A percentile compares a stretch with the other conserved stretches of the same genome.
Conservation (phyloP, 2,329 filamentous ascomycete species). For the Coniochaeta prunicola region DNA sequence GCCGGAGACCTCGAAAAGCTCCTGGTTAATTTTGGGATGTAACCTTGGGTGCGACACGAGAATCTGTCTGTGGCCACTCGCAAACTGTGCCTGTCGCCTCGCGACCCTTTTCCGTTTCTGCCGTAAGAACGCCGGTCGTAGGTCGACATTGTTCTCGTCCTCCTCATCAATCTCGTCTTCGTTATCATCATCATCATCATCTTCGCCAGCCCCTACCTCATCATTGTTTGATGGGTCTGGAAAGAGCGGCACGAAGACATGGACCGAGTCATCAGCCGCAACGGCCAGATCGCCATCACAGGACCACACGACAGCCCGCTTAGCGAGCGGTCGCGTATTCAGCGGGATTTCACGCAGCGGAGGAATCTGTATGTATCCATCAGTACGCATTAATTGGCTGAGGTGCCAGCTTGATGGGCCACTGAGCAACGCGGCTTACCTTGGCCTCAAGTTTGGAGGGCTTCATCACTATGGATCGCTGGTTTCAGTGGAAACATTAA, state of each 20-base stretch:
- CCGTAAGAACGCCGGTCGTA: slow-evolving; percentile 2
- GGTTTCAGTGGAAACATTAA: not conserved
- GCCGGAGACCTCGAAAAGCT: slow-evolving; percentile 32
- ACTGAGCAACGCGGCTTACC: not conserved
- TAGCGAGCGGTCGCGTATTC: slow-evolving; percentile 18
- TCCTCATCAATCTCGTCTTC: slow-evolving; percentile 16
- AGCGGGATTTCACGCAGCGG: slow-evolving; percentile 33
- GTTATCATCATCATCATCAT: slow-evolving; percentile 5
- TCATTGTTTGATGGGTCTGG: slow-evolving; percentile 18
- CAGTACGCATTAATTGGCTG: not conserved
- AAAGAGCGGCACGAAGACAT: slow-evolving; percentile 19
- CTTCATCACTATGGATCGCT: not conserved
- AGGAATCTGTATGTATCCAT: slow-evolving; percentile 25
- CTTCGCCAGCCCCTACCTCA: slow-evolving; percentile 9
- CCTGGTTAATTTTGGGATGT: slow-evolving; percentile 35
- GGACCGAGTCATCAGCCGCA: slow-evolving; percentile 43
- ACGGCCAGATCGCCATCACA: slow-evolving; percentile 51
- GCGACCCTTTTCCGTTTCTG: slow-evolving; percentile 12
- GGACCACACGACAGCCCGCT: slow-evolving; percentile 42
- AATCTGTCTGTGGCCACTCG: slow-evolving; percentile 24
- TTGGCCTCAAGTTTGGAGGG: not conserved
- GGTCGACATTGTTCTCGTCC: slow-evolving; percentile 15
- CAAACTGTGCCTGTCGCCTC: slow-evolving; percentile 18
- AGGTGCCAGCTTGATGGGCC: not conserved
- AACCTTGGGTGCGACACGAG: slow-evolving; percentile 26